Evolutionary conservation across 2,329 filamentous ascomycete genomes (phyloP).

Genomic region (Fusarium xyrophilum): DNA sequence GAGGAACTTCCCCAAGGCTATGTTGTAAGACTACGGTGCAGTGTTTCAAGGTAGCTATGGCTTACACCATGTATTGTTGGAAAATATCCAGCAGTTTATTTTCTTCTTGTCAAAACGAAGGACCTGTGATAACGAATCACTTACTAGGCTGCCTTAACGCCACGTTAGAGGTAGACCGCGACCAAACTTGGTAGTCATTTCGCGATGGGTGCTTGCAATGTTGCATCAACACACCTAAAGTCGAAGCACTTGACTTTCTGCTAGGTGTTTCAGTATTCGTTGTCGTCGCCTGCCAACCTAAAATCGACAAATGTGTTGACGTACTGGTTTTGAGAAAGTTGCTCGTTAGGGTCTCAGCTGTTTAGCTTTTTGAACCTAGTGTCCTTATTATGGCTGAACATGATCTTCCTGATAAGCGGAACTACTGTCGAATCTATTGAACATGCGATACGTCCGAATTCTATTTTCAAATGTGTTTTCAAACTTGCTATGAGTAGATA

Average conservation of each 20-base stretch:
- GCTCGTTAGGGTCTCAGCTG: not conserved
- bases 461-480: not conserved
- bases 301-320: not conserved
- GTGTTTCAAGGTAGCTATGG: not conserved
- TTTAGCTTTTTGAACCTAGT: no score
- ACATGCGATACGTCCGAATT: not conserved
- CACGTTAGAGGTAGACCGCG: not conserved
- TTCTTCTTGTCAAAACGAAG: not conserved
- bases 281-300: not conserved
- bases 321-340: not conserved
- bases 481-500: not conserved
- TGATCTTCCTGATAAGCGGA: not conserved
- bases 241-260: not conserved
- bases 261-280: not conserved
- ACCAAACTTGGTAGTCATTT: not conserved
- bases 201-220: not conserved
- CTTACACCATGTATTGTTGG: slow-evolving; percentile 7
- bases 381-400: not conserved
- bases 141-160: not conserved
- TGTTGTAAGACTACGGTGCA: slow-evolving; percentile 62
- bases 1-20: slow-evolving; percentile 83
- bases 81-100: not conserved
- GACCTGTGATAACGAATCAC: not conserved
- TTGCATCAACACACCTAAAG: not conserved
- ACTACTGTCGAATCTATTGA: not conserved